Base-by-base conservation (phyloP, 768 basidiomycete species). In the Trametes cinnabarina region DNA sequence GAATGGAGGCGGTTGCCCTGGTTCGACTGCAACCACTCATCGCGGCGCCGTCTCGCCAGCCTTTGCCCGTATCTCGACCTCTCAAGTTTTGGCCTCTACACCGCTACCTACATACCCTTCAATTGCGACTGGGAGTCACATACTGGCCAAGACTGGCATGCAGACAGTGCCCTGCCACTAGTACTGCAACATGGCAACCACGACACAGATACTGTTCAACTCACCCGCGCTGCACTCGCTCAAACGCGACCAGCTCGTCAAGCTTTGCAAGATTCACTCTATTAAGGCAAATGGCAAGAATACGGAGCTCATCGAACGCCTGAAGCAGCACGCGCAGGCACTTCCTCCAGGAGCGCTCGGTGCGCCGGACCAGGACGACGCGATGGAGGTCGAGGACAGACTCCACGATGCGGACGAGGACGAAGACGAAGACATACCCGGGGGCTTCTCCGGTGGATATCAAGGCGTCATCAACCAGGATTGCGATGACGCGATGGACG, bases 201-300 rank as follows among this genome's bases (percentile, higher is more conserved):
- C 87, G 2, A 90, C 88, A 0, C 80, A 90, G 63, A 92, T 93
- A 47, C 73, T 93, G 11, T 90, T 88, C 73, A 90, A 93, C 71
- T 90, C 90, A 4, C 88, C 91, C 0, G 91, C 92, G 2, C 72
- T 94, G 26, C 84, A 91, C 68, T 87, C 90, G 20, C 81, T 94
- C 41, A 92, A 90, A 68, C 87, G 92, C 47, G 85, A 89, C 44
- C 91, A 94, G 67, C 87, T 93, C 41, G 79, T 90, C 51, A 90
- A 88, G 61, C 79, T 94, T 49, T 94, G 91, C 83, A 92, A 92
- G 71, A 81, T 86, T 28, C 88, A 94, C 69, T 77, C 83, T 0
- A 77, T 94, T 68, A 92, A 90, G 71, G 90, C 88, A 0, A 78
- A 80, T 17, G 91, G 92, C 19, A 93, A 92, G 80, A 93, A 87